Evolutionary conservation across 192 early-diverging fungal genomes (phyloP), one percentile per base, ranked within the genome.

Genomic region (Kickxella alabastrina): DNA sequence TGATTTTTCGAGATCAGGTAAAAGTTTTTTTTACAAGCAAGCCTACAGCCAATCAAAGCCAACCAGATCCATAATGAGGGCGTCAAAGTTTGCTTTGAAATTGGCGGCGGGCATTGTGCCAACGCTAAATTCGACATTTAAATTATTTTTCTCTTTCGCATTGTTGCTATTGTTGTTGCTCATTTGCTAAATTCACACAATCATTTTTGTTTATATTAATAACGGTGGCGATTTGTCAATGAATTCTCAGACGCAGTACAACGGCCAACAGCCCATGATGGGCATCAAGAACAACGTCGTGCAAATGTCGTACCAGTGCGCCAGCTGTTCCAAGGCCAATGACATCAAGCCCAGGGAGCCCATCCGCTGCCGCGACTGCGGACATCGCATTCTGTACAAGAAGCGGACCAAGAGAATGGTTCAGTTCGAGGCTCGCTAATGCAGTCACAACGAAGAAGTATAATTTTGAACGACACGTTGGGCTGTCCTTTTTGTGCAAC

Each of bases 321-420:
- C 57, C 25, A 87, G 88, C 39, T 98, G 95, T 69, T 90, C 90
- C 31, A 77, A 73, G 19, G 84, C 90, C 70, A 98, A 94, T 78
- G 84, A 87, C 48, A 85, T 98, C 55, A 93, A 93, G 62, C 92
- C 92, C 28, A 79, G 84, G 54, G 95, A 98, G 69, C 90, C 93
- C 45, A 93, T 98, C 49, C 91, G 93, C 52, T 98, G 93, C 81
- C 85, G 88, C 44, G 89, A 94, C 51, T 97, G 93, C 67, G 93
- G 95, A 10, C 89, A 94, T 76, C 76, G 95, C 53, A 92, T 98
- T 54, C 87, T 98, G 86, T 92, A 94, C 79, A 98, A 98, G 80
- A 92, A 93, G 80, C 82, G 95, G 47, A 98, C 95, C 40, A 68
- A 60, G 43, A 43, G 75, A 82, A 91, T 97, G 92, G 90, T 95